Percentiles rank a stretch among this genome's conserved stretches.
These are phyloP conservation scores for Arthrobotrys conoides DNA, from an alignment of 2,329 filamentous ascomycete genomes.

Conservation along the genomic window DNA sequence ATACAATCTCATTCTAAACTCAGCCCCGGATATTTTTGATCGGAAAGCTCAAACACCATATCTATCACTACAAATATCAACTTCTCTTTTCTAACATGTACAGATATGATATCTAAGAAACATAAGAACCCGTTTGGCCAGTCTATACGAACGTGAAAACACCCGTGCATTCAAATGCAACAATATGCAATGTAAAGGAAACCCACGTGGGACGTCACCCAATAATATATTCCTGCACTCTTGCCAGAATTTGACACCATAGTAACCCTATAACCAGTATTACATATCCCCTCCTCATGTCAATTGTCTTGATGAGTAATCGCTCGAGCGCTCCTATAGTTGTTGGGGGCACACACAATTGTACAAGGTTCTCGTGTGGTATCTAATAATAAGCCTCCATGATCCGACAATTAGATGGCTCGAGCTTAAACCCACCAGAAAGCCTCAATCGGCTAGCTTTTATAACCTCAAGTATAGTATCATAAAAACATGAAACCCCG, in stretches of 20 bases:
- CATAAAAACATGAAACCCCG: not conserved
- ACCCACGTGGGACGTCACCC: conserved; percentile 4
- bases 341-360: not conserved
- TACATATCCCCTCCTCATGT: not conserved
- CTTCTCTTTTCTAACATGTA: too few species aligned
- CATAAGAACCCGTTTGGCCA: too few species aligned
- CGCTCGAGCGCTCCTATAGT: not conserved
- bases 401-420: conserved; percentile 22
- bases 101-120: too few species aligned
- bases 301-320: conserved; percentile 7
- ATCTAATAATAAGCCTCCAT: conserved; percentile 1
- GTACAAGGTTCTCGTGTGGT: not conserved
- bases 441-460: conserved; percentile 9
- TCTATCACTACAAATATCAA: too few species aligned
- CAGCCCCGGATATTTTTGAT: too few species aligned
- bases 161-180: not conserved
- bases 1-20: too few species aligned
- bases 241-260: not conserved
- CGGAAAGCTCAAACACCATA: too few species aligned
- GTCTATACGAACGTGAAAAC: not conserved
- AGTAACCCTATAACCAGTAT: conserved; percentile 4
- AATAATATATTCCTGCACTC: not conserved
- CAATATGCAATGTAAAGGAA: not conserved
- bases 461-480: not conserved
- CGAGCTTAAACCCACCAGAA: conserved; percentile 4